A percentile compares a stretch with the other conserved stretches of the same genome.
phyloP scores from a whole-genome alignment of 306 rosid species.

The Pachyrhizus erosus region DNA sequence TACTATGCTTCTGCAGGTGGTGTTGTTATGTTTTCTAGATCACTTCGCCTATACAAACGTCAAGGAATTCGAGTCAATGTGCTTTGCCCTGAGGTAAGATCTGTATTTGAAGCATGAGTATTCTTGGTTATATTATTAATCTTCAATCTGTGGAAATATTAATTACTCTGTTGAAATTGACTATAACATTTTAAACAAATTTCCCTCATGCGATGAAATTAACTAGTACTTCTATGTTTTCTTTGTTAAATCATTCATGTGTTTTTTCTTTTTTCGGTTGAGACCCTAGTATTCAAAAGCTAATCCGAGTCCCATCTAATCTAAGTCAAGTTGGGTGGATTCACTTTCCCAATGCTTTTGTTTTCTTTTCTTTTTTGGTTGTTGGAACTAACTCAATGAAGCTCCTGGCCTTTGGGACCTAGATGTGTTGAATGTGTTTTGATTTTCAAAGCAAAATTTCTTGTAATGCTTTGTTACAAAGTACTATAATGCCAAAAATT shows the following conservation, averaged over 20 bases:
- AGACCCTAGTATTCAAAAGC: background rate
- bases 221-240: background rate
- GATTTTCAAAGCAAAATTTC: slow-evolving; percentile 17
- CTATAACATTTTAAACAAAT: background rate
- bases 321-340: background rate
- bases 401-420: background rate
- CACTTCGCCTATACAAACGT: slow-evolving; percentile 70
- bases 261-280: background rate
- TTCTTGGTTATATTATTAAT: slow-evolving; percentile 22
- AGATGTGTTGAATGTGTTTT: slow-evolving; percentile 7
- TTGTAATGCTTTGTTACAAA: slow-evolving; percentile 26
- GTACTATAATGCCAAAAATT: slow-evolving; percentile 9
- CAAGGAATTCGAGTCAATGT: slow-evolving; percentile 91
- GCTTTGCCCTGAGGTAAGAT: slow-evolving; percentile 93
- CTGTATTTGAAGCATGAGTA: slow-evolving; percentile 17
- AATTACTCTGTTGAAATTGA: background rate
- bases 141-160: slow-evolving; percentile 34
- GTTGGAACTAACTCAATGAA: background rate
- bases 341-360: background rate
- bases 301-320: background rate
- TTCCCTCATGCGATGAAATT: background rate
- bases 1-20: slow-evolving; percentile 65
- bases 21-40: slow-evolving; percentile 84
- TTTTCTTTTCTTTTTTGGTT: background rate
- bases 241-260: background rate